Percentiles rank a stretch among this genome's conserved stretches.
These are phyloP conservation scores for Pestalotiopsis fici DNA, from an alignment of 2,329 filamentous ascomycete species.

Conservation along the genomic window DNA sequence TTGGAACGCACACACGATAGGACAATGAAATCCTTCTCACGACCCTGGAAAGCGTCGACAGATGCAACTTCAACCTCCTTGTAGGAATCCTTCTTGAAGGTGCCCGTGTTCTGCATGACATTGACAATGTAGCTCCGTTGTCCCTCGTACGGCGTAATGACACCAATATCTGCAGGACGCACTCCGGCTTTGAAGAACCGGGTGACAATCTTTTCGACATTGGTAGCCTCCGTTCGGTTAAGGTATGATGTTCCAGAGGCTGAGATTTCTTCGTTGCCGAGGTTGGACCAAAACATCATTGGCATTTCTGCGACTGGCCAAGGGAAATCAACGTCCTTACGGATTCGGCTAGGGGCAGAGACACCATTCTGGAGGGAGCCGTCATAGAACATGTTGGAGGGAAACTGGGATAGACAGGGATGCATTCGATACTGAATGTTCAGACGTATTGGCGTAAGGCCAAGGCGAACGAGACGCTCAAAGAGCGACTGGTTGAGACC, in stretches of 20 bases:
- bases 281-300: conserved; percentile 99
- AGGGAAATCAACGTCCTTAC: conserved; percentile 94
- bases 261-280: conserved; percentile 97
- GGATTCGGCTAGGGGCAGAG: conserved; percentile 82
- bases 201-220: conserved; percentile 97
- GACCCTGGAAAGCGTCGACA: conserved; percentile 96
- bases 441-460: conserved; percentile 84
- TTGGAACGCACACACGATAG: conserved; percentile 97
- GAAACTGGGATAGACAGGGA: conserved; percentile 93
- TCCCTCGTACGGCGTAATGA: conserved; percentile 98
- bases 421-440: conserved; percentile 99
- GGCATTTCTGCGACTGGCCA: conserved; percentile 93
- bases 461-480: conserved; percentile 91
- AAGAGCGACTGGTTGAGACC: conserved; percentile 98
- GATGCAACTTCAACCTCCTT: conserved; percentile 98
- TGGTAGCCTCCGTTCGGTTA: conserved; percentile 94
- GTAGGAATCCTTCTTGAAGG: conserved; percentile 97
- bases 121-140: conserved; percentile 98
- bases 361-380: conserved; percentile 96
- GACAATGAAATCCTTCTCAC: conserved; percentile 99
- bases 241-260: conserved; percentile 97
- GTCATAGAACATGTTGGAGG: conserved; percentile 99
- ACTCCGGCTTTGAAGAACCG: conserved; percentile 99
- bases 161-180: conserved; percentile 89
- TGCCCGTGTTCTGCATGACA: conserved; percentile 98